Conservation (phyloP, 202 grass and related monocot genomes). For the Hordeum pubiflorum region DNA sequence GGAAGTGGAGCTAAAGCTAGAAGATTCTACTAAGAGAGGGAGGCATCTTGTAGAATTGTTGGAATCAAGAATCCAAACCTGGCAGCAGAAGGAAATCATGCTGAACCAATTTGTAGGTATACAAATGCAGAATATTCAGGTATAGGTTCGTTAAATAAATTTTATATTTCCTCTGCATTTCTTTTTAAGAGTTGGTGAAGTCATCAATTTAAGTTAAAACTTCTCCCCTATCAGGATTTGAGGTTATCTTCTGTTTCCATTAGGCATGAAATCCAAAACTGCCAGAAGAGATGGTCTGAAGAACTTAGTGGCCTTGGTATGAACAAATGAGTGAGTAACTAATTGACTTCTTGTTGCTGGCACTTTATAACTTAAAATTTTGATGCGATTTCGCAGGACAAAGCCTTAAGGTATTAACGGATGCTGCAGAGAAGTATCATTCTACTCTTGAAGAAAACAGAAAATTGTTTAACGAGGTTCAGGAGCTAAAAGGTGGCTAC, state of each 20-base stretch:
- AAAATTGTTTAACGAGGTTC: constrained; percentile 75
- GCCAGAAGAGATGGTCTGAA: constrained; percentile 61
- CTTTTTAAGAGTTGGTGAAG: not conserved
- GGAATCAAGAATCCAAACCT: constrained; percentile 45
- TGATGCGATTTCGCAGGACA: constrained; percentile 37
- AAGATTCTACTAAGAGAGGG: constrained; percentile 49
- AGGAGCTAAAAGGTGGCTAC: constrained; percentile 81
- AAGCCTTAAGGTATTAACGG: constrained; percentile 50
- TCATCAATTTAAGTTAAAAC: constrained; percentile 27
- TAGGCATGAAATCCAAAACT: constrained; percentile 61
- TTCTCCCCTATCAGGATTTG: constrained; percentile 72
- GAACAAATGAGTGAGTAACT: constrained; percentile 14
- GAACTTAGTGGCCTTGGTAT: constrained; percentile 74
- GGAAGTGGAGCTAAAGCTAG: constrained; percentile 47
- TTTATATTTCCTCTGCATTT: not conserved
- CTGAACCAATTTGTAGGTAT: constrained; percentile 40
- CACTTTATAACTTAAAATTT: constrained; percentile 8
- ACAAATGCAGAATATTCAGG: constrained; percentile 59
- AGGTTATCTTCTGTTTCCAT: constrained; percentile 71
- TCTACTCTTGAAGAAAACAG: constrained; percentile 72
- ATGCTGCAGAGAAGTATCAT: constrained; percentile 67
- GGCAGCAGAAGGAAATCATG: constrained; percentile 41
- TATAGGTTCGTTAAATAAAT: constrained; percentile 31
- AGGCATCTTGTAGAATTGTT: constrained; percentile 47
- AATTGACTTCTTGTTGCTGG: not conserved